A percentile compares a stretch with the other conserved stretches of the same genome.
These are phyloP conservation scores for Pseudocercospora fuligena DNA, from an alignment of 2,329 filamentous ascomycete species.

Conservation along the genomic window DNA sequence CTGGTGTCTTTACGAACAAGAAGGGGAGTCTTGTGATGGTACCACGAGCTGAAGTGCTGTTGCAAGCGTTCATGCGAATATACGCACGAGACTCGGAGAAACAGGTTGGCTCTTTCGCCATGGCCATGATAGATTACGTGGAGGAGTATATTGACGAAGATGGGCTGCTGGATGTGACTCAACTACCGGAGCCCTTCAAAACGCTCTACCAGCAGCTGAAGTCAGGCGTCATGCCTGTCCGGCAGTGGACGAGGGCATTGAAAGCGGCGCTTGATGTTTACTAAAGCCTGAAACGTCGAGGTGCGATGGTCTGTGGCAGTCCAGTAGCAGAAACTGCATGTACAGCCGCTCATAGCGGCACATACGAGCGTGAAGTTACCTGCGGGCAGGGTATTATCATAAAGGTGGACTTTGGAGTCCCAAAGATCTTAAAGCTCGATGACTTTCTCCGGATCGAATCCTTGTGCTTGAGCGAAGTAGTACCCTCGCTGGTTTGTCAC, in stretches of 20 bases:
- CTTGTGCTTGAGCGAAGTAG: conserved; percentile 19
- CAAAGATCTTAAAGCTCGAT: conserved; percentile 7
- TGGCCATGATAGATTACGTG: conserved; percentile 13
- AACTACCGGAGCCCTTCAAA: background rate
- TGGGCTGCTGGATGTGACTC: background rate
- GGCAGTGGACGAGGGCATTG: conserved; percentile 7
- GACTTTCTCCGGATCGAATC: conserved; percentile 14
- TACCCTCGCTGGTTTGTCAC: conserved; percentile 25
- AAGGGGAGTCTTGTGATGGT: background rate
- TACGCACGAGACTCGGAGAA: conserved; percentile 6
- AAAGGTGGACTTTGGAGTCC: background rate
- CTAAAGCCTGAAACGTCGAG: background rate
- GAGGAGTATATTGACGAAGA: conserved; percentile 12
- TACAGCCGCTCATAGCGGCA: no score
- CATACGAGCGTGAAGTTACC: background rate
- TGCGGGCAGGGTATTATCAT: background rate
- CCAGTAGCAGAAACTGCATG: background rate
- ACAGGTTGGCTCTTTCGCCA: conserved; percentile 9
- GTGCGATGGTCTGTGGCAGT: background rate
- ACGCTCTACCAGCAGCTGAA: conserved; percentile 8
- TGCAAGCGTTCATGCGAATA: conserved; percentile 13
- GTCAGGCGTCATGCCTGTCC: conserved; percentile 6
- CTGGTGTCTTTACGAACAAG: background rate
- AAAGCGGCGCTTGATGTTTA: background rate
- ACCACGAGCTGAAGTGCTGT: background rate